Conservation (phyloP, 2,329 filamentous ascomycete genomes). For the Pseudogymnoascus sp. region DNA sequence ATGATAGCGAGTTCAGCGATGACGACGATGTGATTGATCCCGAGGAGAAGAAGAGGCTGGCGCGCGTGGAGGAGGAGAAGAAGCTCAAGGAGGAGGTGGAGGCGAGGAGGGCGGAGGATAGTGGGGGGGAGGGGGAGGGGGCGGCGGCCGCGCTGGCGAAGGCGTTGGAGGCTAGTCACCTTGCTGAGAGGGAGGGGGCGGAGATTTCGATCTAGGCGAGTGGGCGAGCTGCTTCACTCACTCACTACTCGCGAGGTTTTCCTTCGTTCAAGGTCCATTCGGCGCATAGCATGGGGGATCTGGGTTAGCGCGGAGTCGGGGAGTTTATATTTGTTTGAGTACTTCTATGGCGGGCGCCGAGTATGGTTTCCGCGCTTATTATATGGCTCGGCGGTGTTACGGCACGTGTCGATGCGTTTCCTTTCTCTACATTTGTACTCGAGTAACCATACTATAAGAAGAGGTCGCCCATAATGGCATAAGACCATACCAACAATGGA, state of each 20-base stretch:
- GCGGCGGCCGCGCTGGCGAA: background rate
- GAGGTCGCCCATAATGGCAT: background rate
- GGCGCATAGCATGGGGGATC: background rate
- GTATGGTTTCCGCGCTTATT: background rate
- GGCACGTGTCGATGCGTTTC: background rate
- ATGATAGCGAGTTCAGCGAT: slow-evolving; percentile 51
- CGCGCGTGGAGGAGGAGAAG: slow-evolving; percentile 16
- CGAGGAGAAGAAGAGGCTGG: slow-evolving; percentile 48
- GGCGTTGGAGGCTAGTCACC: background rate
- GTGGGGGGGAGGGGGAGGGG: slow-evolving; percentile 9
- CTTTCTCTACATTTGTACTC: background rate
- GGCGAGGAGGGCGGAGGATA: slow-evolving; percentile 12
- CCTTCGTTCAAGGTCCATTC: background rate
- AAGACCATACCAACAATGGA: background rate
- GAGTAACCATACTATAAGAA: background rate
- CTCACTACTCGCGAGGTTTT: background rate
- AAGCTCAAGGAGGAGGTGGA: slow-evolving; percentile 10
- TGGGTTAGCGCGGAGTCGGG: slow-evolving; percentile 4
- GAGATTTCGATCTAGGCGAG: background rate
- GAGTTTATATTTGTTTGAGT: slow-evolving; percentile 4
- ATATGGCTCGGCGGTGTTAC: background rate
- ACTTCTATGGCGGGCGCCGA: background rate
- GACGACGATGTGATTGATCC: slow-evolving; percentile 56
- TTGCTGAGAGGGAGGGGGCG: background rate
- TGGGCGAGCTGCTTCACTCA: too few species aligned